These are phyloP conservation scores for Aethionema arabicum DNA, from an alignment of 345 rosid genomes.

Conservation along the genomic window DNA sequence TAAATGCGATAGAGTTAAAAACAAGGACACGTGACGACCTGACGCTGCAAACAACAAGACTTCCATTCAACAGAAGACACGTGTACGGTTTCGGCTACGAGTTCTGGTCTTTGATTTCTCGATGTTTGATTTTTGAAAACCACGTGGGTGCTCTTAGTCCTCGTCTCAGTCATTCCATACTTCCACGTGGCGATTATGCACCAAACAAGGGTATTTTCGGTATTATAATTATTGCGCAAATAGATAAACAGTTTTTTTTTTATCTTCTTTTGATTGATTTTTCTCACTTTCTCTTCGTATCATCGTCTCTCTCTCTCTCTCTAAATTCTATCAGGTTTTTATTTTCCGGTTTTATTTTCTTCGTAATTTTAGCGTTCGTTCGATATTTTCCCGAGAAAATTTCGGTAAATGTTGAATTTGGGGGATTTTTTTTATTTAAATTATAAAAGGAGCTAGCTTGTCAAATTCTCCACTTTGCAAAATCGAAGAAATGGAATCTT, in stretches of 20 bases:
- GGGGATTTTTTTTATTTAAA: not conserved
- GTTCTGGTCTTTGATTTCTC: slow-evolving; percentile 12
- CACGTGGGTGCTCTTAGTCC: slow-evolving; percentile 24
- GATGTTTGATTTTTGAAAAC: slow-evolving; percentile 17
- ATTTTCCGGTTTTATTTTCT: slow-evolving; percentile 1
- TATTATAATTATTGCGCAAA: slow-evolving; percentile 1
- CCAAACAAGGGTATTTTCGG: slow-evolving; percentile 17
- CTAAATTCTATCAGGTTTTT: slow-evolving; percentile 24
- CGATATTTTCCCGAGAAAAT: slow-evolving; percentile 22
- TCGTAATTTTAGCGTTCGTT: slow-evolving; percentile 1
- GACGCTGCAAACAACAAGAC: slow-evolving; percentile 12
- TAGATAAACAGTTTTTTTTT: slow-evolving; percentile 10
- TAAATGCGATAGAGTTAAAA: not conserved
- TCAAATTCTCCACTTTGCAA: not conserved
- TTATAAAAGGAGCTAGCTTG: not conserved
- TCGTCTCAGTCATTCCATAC: slow-evolving; percentile 5
- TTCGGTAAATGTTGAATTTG: slow-evolving; percentile 22
- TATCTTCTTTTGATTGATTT: slow-evolving; percentile 1
- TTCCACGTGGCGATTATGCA: slow-evolving; percentile 34
- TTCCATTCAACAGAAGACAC: slow-evolving; percentile 20
- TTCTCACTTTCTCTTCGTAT: not conserved
- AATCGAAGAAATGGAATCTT: slow-evolving; percentile 29
- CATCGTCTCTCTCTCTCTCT: slow-evolving; percentile 9
- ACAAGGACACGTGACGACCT: slow-evolving; percentile 32
- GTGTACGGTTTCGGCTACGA: slow-evolving; percentile 18